Base-by-base conservation (phyloP, 1,284 basidiomycete genomes). In the Chiua sp. region DNA sequence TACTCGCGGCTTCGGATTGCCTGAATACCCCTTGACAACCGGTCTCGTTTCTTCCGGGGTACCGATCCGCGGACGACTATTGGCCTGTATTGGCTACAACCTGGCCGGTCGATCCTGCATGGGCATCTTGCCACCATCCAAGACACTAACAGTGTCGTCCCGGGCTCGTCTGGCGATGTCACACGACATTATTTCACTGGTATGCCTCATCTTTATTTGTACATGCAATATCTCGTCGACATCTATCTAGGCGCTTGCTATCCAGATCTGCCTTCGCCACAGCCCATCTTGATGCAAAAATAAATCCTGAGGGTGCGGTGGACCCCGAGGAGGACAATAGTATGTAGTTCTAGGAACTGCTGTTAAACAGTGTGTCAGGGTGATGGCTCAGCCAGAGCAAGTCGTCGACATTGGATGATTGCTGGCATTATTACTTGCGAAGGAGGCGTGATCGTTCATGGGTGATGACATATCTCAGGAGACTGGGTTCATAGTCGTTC, bases 1-100 rank as follows among this genome's bases (percentile, higher is more conserved):
- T 96, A 96, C 72, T 90, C 91, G 12, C 92, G 95, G 72, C 86
- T 94, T 68, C 83, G 88, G 37, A n/a, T 79, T 96, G 8, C 78
- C 88, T 2, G 69, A 78, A 28, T 85, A 86, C 66, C 90, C 91
- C 0, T 71, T 78, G n/a, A n/a, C n/a, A n/a, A n/a, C n/a, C n/a
- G n/a, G n/a, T n/a, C n/a, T n/a, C n/a, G n/a, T n/a, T n/a, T n/a
- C n/a, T n/a, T n/a, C n/a, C n/a, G n/a, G n/a, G n/a, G n/a, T n/a
- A n/a, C n/a, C n/a, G n/a, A n/a, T n/a, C n/a, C n/a, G n/a, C n/a
- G n/a, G n/a, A n/a, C n/a, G 47, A 86, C 84, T 22, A 72, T 94
- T 2, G 93, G 92, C 0, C 83, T 86, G 2, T 85, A 93, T 70
- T 96, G 92, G 85, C 82, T n/a, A 64, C 87, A 90, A 54, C 94